These are phyloP conservation scores for Aspergillus floridensis DNA, from an alignment of 2,329 filamentous ascomycete genomes.

Conservation along the genomic window DNA sequence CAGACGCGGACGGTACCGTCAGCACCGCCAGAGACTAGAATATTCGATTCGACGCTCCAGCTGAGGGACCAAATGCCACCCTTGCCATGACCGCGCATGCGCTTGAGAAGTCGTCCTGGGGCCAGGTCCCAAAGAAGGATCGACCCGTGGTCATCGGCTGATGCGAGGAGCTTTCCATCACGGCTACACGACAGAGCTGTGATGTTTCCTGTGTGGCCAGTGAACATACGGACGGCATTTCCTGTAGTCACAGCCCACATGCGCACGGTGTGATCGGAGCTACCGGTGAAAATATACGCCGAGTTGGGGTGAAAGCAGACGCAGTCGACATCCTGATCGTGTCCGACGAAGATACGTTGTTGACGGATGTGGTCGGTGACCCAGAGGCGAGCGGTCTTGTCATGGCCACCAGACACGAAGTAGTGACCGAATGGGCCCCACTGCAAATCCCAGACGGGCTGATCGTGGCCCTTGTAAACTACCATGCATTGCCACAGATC, in stretches of 20 bases:
- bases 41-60: slow-evolving; percentile 88
- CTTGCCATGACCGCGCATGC: slow-evolving; percentile 88
- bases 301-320: slow-evolving; percentile 95
- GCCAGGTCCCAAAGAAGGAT: slow-evolving; percentile 93
- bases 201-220: slow-evolving; percentile 84
- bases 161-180: slow-evolving; percentile 86
- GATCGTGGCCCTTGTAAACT: slow-evolving; percentile 89
- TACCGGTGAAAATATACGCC: slow-evolving; percentile 88
- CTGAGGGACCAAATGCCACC: slow-evolving; percentile 90
- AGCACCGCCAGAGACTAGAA: slow-evolving; percentile 84
- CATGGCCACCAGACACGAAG: slow-evolving; percentile 82
- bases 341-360: slow-evolving; percentile 82
- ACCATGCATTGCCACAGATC: slow-evolving; percentile 91
- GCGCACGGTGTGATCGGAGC: slow-evolving; percentile 86
- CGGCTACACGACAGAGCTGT: slow-evolving; percentile 81
- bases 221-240: slow-evolving; percentile 84
- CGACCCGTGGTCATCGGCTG: slow-evolving; percentile 80
- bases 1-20: slow-evolving; percentile 92
- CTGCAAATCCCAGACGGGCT: slow-evolving; percentile 80
- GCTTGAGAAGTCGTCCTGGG: slow-evolving; percentile 83
- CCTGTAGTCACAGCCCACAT: slow-evolving; percentile 97
- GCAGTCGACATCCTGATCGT: slow-evolving; percentile 88
- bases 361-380: slow-evolving; percentile 89
- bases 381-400: slow-evolving; percentile 89
- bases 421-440: slow-evolving; percentile 97